A percentile compares a stretch with the other conserved stretches of the same genome.
These are phyloP conservation scores for Trichosanthes cucumerina DNA, from an alignment of 306 rosid genomes.

Conservation along the genomic window DNA sequence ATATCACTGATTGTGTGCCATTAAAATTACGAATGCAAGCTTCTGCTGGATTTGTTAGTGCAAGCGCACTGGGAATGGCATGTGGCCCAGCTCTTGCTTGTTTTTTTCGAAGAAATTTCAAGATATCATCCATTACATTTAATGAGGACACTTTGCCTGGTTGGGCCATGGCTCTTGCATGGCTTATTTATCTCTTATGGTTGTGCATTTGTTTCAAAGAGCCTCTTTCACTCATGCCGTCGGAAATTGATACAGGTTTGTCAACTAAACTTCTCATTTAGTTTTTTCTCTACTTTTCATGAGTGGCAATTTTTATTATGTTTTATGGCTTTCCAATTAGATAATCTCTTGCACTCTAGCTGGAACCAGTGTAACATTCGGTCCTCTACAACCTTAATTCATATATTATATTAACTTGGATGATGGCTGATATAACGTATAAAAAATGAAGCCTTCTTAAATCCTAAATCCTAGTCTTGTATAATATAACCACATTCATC, in stretches of 20 bases:
- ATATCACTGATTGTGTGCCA: constrained; percentile 44
- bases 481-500: background rate
- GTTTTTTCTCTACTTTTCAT: background rate
- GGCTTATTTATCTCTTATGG: constrained; percentile 36
- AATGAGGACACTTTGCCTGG: constrained; percentile 46
- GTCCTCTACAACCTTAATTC: background rate
- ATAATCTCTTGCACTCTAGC: background rate
- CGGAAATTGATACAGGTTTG: constrained; percentile 23
- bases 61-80: constrained; percentile 66
- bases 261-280: background rate
- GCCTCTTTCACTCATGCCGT: constrained; percentile 17
- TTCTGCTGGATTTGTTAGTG: constrained; percentile 67
- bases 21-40: constrained; percentile 35
- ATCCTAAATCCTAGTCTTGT: background rate
- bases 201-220: constrained; percentile 31
- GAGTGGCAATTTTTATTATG: background rate
- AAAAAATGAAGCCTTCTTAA: background rate
- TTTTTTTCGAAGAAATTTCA: constrained; percentile 29
- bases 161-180: constrained; percentile 42
- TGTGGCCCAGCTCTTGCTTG: constrained; percentile 49
- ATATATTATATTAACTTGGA: background rate
- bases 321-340: background rate
- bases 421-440: too few relatives aligned
- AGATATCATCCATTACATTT: constrained; percentile 34
- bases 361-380: background rate